Conservation (phyloP, 129 eudicot species). For the Flaveria linearis region DNA sequence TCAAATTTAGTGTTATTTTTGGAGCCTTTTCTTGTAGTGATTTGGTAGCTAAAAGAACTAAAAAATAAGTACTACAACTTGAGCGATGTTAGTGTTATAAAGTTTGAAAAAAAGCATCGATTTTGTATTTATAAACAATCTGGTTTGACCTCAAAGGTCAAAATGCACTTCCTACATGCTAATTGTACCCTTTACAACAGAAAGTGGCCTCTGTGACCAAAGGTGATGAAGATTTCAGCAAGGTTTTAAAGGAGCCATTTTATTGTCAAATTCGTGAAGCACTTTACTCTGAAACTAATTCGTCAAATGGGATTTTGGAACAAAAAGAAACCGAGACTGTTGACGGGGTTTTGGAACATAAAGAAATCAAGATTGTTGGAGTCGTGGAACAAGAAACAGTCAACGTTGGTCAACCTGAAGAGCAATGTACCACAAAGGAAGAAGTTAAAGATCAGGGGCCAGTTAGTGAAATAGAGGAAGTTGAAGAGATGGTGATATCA, state of each 20-base stretch:
- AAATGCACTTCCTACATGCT: slow-evolving; percentile 4
- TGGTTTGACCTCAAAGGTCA: slow-evolving; percentile 30
- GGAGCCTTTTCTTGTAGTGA: background rate
- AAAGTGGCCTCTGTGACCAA: slow-evolving; percentile 68
- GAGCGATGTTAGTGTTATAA: background rate
- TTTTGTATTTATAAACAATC: background rate
- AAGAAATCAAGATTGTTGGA: slow-evolving; percentile 19
- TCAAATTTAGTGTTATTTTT: background rate
- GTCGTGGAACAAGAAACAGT: slow-evolving; percentile 20
- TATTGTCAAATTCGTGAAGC: slow-evolving; percentile 65
- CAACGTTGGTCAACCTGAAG: slow-evolving; percentile 26
- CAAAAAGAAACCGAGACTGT: slow-evolving; percentile 27
- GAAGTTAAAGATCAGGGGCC: slow-evolving; percentile 23
- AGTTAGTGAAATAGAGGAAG: slow-evolving; percentile 61
- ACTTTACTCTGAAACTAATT: slow-evolving; percentile 41
- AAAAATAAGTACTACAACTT: background rate
- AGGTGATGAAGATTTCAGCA: slow-evolving; percentile 61
- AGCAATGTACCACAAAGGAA: slow-evolving; percentile 20
- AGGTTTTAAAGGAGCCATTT: slow-evolving; percentile 64
- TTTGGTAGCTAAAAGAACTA: slow-evolving; percentile 8
- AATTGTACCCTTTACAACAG: slow-evolving; percentile 44
- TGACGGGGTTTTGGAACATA: slow-evolving; percentile 33
- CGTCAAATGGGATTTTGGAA: slow-evolving; percentile 20
- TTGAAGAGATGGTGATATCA: slow-evolving; percentile 26
- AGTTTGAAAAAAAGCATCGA: background rate